A percentile compares a stretch with the other conserved stretches of the same genome.
These are phyloP conservation scores for Harringtonia aguacate DNA, from an alignment of 2,329 filamentous ascomycete genomes.

Conservation along the genomic window DNA sequence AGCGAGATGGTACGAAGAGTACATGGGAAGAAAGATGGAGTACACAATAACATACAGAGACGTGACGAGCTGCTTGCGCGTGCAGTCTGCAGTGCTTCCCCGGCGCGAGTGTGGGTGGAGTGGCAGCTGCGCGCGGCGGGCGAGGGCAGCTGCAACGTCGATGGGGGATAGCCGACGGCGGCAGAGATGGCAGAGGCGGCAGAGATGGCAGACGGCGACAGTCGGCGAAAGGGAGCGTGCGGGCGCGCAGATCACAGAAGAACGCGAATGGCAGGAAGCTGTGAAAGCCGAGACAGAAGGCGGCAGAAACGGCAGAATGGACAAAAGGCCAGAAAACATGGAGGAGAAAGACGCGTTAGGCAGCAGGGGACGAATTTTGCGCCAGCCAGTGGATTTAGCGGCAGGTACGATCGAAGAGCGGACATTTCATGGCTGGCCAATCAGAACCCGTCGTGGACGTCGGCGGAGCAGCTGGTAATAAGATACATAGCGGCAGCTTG, in stretches of 20 bases:
- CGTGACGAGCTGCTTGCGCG: too few relatives aligned
- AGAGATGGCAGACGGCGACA: too few relatives aligned
- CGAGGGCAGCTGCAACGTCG: too few relatives aligned
- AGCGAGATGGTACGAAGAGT: background rate
- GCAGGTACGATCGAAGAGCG: slow-evolving; percentile 4
- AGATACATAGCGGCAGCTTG: background rate
- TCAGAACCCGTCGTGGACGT: background rate
- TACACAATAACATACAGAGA: too few relatives aligned
- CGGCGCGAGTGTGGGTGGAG: too few relatives aligned
- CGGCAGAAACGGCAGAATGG: background rate
- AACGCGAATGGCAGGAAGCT: background rate
- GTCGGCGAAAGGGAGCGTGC: too few relatives aligned
- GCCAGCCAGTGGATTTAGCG: background rate
- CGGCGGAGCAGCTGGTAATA: background rate
- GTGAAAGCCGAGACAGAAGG: background rate
- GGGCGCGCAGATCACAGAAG: too few relatives aligned
- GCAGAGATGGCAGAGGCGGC: too few relatives aligned
- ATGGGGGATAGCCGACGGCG: too few relatives aligned
- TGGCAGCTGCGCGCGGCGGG: too few relatives aligned
- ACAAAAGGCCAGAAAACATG: background rate
- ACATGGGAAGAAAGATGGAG: background rate
- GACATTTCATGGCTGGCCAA: background rate
- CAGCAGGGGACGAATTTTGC: background rate
- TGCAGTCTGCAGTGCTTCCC: too few relatives aligned
- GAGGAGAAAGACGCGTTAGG: background rate